Evolutionary conservation across 108 stramenopile genomes (phyloP).

Genomic region (Skeletonema marinoi): DNA sequence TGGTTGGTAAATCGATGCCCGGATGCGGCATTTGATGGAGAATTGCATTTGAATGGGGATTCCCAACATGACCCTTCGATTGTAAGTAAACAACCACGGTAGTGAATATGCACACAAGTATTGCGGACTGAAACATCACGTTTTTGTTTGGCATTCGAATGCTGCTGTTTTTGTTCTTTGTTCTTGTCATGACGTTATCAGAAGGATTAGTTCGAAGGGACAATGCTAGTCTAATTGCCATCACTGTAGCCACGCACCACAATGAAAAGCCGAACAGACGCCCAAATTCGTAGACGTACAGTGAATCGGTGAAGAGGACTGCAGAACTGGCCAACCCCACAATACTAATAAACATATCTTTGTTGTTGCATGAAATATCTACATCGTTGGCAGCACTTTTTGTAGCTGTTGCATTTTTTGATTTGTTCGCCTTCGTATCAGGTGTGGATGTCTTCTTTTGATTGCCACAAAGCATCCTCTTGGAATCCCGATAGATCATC

Average conservation of each 20-base stretch:
- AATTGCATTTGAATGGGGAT: constrained; percentile 3
- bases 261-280: constrained; percentile 48
- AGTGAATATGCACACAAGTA: not conserved
- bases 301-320: constrained; percentile 73
- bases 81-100: constrained; percentile 31
- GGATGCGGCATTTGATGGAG: constrained; percentile 12
- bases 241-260: constrained; percentile 31
- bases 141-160: not conserved
- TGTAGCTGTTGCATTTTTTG: too few relatives aligned
- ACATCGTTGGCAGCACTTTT: too few relatives aligned
- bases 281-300: constrained; percentile 71
- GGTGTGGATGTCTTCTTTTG: too few relatives aligned
- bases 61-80: constrained; percentile 26
- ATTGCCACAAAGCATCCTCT: not conserved
- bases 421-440: too few relatives aligned
- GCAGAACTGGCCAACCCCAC: constrained; percentile 59
- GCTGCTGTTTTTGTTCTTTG: not conserved
- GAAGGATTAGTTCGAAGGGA: not conserved
- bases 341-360: constrained; percentile 6
- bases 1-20: constrained; percentile 45
- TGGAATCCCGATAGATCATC: not conserved
- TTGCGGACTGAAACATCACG: constrained; percentile 23
- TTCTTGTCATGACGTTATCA: not conserved
- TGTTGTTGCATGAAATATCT: not conserved
- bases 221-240: constrained; percentile 34